Base-by-base conservation (phyloP, 352 stramenopile genomes). In the Blastocystis sp. region DNA sequence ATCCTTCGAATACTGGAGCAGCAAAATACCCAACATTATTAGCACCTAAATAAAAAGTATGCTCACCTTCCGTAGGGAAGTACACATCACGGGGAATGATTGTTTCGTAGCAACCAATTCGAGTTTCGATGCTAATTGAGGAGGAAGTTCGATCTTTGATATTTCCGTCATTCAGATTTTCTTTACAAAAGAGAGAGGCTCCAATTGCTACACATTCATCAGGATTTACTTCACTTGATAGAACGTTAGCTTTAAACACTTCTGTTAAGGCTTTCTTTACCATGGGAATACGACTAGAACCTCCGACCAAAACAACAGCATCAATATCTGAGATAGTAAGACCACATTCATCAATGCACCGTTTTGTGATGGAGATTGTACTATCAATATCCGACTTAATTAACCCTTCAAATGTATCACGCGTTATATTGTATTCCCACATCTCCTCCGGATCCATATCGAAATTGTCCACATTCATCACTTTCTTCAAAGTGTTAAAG, bases 321-420 rank as follows among this genome's bases (percentile, higher is more conserved):
- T 99, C 94, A 44, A 99, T 95, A 90, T 99, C 95, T 70, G 90
- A 94, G 93, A 98, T 98, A 90, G 94, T 95, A 77, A 99, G 90
- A 48, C 76, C 95, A 93, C 44, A 95, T 92, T 99, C 96, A 91
- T 98, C 93, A 80, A 99, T 93, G 53, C 98, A 96, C 90, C 96
- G 96, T 87, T 95, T 92, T 13, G 98, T 96, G 15, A 96, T 96
- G 64, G 90, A 92, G 13, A 99, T 94, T 13, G 96, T 99, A 94
- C 98, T 99, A 93, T 98, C 98, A 94, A 99, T 99, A 80, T 98
- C 91, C 90, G 98, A 95, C 66, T 97, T 94, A 93, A 98, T 98
- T 22, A 99, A 92, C 91, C 98, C 96, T 92, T 99, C 97, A 90
- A 99, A 99, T 93, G 95, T 93, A 37, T 96, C 96, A 91, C 97